These are phyloP conservation scores for Phialophora expanda DNA, from an alignment of 2,329 filamentous ascomycete species.

Conservation along the genomic window DNA sequence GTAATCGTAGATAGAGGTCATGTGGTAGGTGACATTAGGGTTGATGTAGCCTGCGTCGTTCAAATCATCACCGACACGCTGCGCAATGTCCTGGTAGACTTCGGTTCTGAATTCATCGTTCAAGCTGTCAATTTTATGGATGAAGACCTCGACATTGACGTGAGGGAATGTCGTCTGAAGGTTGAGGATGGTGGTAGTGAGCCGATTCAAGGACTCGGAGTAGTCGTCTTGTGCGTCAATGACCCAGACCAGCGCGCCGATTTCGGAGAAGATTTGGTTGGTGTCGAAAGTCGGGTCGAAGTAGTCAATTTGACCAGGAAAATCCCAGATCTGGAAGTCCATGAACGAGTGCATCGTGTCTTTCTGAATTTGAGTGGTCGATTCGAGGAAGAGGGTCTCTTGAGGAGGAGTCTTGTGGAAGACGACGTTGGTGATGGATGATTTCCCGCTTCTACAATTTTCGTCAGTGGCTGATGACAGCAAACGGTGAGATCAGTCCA, in stretches of 20 bases:
- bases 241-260: constrained; percentile 95
- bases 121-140: constrained; percentile 98
- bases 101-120: constrained; percentile 96
- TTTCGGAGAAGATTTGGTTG: constrained; percentile 83
- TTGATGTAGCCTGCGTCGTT: constrained; percentile 93
- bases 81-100: constrained; percentile 94
- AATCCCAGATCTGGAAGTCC: constrained; percentile 99
- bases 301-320: constrained; percentile 93
- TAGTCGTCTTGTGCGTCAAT: constrained; percentile 99
- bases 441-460: constrained; percentile 82
- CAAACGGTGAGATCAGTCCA: constrained; percentile 39
- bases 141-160: constrained; percentile 97
- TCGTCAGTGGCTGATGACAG: constrained; percentile 1
- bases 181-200: constrained; percentile 87
- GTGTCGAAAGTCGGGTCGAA: constrained; percentile 88
- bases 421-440: constrained; percentile 97
- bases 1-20: constrained; percentile 98
- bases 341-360: constrained; percentile 97
- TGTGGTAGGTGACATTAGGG: constrained; percentile 89
- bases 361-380: constrained; percentile 91
- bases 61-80: constrained; percentile 94
- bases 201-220: constrained; percentile 81
- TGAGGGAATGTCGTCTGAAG: constrained; percentile 87
- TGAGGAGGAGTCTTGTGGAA: constrained; percentile 97
- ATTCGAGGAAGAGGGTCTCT: constrained; percentile 94